Conservation (phyloP, 78 protist genomes). For the Mastigamoeba balamuthi region DNA sequence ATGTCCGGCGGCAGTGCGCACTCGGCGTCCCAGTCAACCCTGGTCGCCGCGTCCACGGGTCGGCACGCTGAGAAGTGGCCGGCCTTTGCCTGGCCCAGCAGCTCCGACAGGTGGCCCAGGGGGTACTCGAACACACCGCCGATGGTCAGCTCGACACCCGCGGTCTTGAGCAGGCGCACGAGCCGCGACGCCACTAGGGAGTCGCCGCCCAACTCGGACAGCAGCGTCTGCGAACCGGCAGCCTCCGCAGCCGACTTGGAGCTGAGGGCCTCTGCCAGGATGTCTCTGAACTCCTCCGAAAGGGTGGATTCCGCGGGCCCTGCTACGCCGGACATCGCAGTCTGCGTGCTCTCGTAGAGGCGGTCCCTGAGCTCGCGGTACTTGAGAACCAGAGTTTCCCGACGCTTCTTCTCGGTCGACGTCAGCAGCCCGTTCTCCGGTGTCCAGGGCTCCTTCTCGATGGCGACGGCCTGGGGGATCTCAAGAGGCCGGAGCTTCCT, state of each 20-base stretch:
- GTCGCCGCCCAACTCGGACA: background rate
- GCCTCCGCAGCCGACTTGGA: no score
- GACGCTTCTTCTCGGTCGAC: background rate
- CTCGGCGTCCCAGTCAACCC: background rate
- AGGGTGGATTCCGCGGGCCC: background rate
- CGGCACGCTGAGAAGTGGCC: background rate
- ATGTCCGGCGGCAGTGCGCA: background rate
- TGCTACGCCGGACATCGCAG: background rate
- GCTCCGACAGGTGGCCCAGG: background rate
- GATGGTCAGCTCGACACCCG: background rate
- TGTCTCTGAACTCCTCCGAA: background rate
- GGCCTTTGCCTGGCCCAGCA: background rate
- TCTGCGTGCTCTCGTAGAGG: background rate
- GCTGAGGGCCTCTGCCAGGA: background rate
- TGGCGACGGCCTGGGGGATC: background rate
- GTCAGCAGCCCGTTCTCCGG: background rate
- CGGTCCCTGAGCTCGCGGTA: background rate
- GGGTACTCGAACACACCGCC: background rate
- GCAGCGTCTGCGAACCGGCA: background rate
- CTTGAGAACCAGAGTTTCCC: background rate
- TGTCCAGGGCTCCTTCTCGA: background rate
- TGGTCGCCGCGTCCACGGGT: background rate
- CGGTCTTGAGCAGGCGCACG: background rate
- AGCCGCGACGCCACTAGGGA: background rate
- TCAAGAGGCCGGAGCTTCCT: background rate